A percentile compares a stretch with the other conserved stretches of the same genome.
Evolutionary conservation across 1,284 basidiomycete species (phyloP).

Genomic region (Pisolithus thermaeus): DNA sequence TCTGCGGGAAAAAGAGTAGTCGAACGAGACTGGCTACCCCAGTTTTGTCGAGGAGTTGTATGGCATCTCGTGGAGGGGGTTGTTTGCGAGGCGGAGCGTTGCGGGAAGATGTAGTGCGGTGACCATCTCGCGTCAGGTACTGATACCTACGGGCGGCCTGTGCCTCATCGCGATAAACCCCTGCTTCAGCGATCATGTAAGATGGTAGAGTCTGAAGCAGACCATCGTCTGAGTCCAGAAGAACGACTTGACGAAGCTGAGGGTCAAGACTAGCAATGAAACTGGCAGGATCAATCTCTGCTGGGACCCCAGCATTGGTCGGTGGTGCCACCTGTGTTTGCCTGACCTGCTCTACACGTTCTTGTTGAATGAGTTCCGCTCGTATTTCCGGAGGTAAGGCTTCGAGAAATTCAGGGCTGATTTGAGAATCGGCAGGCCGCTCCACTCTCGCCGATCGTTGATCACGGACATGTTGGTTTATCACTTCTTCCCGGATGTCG

Average conservation of each 20-base stretch:
- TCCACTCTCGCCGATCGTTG: conserved; percentile 72
- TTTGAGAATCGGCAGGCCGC: conserved; percentile 75
- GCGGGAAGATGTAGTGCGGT: conserved; percentile 27
- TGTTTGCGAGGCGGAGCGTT: conserved; percentile 42
- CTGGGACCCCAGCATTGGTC: conserved; percentile 40
- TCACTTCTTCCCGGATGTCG: conserved; percentile 97
- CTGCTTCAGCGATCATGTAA: conserved; percentile 80
- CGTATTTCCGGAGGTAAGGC: conserved; percentile 95
- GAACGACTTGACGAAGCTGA: conserved; percentile 77
- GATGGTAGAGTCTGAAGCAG: conserved; percentile 77
- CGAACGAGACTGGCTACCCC: conserved; percentile 90
- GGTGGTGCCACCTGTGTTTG: conserved; percentile 45
- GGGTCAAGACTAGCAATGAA: conserved; percentile 88
- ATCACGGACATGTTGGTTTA: conserved; percentile 96
- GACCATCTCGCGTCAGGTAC: conserved; percentile 32
- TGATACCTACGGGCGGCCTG: conserved; percentile 34
- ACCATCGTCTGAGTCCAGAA: conserved; percentile 81
- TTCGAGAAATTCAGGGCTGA: conserved; percentile 93
- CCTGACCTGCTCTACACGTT: conserved; percentile 76
- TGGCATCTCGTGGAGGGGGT: conserved; percentile 71
- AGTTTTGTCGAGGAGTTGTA: conserved; percentile 89
- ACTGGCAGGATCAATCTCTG: conserved; percentile 79
- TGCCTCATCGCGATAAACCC: conserved; percentile 52
- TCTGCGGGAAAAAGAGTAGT: conserved; percentile 94
- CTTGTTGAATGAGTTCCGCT: conserved; percentile 95